Evolutionary conservation across 163 green algal species (phyloP).

Genomic region (Trebouxia gelatinosa): DNA sequence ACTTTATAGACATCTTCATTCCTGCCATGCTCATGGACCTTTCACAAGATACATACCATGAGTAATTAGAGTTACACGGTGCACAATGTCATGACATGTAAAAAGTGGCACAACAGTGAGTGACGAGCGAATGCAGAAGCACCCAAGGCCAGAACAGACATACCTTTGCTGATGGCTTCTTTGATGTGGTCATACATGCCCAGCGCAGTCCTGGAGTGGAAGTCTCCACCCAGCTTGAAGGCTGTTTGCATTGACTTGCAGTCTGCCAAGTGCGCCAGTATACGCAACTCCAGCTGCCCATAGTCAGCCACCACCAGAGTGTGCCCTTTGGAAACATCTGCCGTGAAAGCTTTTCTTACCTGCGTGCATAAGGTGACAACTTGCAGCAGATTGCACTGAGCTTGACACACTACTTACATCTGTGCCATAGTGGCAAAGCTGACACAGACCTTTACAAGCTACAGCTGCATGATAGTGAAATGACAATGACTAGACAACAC

Average conservation of each 20-base stretch:
- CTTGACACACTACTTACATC: too few relatives aligned
- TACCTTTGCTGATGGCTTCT: conserved; percentile 64
- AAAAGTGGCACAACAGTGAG: background rate
- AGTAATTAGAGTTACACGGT: too few relatives aligned
- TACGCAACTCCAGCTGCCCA: conserved; percentile 96
- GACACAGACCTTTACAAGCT: too few relatives aligned
- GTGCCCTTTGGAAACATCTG: conserved; percentile 55
- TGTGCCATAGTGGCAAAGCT: too few relatives aligned
- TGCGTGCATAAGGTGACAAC: conserved; percentile 30
- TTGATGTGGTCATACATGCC: conserved; percentile 97
- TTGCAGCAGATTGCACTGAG: too few relatives aligned
- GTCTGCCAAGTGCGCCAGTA: conserved; percentile 93
- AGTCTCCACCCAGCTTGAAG: conserved; percentile 93
- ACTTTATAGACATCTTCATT: too few relatives aligned
- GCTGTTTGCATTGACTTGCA: conserved; percentile 80
- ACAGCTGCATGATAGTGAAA: too few relatives aligned
- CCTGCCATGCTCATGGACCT: too few relatives aligned
- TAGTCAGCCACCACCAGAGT: conserved; percentile 97
- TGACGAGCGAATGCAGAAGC: conserved; percentile 27
- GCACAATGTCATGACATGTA: too few relatives aligned
- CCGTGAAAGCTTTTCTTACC: conserved; percentile 90
- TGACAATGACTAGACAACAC: too few relatives aligned
- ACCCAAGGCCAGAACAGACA: background rate
- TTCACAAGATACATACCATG: too few relatives aligned
- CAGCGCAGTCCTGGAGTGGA: conserved; percentile 93